Evolutionary conservation across 306 rosid species (phyloP).

Genomic region (Acmispon strigosus): DNA sequence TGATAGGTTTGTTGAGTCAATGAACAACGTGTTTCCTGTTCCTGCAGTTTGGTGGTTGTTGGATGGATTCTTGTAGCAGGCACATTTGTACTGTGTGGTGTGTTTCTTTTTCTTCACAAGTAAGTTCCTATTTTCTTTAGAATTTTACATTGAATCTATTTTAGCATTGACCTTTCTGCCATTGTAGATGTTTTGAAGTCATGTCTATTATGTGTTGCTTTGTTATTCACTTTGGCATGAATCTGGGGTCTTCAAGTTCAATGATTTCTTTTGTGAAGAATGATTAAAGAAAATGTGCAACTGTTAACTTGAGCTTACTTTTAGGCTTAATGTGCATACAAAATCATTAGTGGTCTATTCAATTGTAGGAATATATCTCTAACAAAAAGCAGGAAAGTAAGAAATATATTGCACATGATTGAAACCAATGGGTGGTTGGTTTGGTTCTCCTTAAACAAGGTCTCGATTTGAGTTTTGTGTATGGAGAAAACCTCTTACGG

Average conservation of each 20-base stretch:
- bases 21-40: slow-evolving; percentile 10
- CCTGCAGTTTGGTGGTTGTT: slow-evolving; percentile 45
- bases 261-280: neutral
- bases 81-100: slow-evolving; percentile 65
- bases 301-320: neutral
- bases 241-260: neutral
- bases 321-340: neutral
- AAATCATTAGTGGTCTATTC: neutral
- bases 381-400: neutral
- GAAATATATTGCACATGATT: neutral
- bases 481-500: too few relatives aligned
- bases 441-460: too few relatives aligned
- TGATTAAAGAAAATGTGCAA: neutral
- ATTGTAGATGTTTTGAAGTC: neutral
- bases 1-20: neutral
- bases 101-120: slow-evolving; percentile 76
- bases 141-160: neutral
- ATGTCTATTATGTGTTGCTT: neutral
- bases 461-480: too few relatives aligned
- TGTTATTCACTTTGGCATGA: neutral
- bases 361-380: neutral
- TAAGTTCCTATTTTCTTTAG: slow-evolving; percentile 26
- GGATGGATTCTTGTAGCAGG: slow-evolving; percentile 75
- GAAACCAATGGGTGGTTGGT: neutral
- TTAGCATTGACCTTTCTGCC: neutral